phyloP scores from a whole-genome alignment of 78 protist genomes.

The Dictyostelium firmibasis region DNA sequence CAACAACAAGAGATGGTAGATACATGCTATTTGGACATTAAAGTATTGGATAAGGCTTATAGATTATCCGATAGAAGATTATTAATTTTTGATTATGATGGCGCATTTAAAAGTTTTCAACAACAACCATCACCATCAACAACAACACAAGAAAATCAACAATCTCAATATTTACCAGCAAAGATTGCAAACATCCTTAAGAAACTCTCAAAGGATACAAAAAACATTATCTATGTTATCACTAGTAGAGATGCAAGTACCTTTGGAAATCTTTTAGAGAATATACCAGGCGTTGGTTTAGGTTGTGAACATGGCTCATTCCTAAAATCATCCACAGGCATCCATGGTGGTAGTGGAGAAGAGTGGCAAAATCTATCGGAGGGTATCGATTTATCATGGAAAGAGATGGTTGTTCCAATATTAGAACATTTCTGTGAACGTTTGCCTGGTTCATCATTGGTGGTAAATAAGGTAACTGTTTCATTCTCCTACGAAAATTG shows the following conservation, averaged over 20 bases:
- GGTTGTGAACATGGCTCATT: slow-evolving; percentile 53
- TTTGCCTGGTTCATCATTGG: slow-evolving; percentile 4
- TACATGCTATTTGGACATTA: not conserved
- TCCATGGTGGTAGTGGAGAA: not conserved
- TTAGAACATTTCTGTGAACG: slow-evolving; percentile 52
- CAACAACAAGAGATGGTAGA: not conserved
- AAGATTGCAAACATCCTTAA: slow-evolving; percentile 27
- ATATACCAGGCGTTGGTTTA: slow-evolving; percentile 56
- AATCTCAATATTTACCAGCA: not conserved
- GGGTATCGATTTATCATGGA: slow-evolving; percentile 56
- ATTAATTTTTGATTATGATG: slow-evolving; percentile 56
- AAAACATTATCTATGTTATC: slow-evolving; percentile 31
- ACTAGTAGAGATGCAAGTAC: slow-evolving; percentile 41
- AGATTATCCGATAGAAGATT: slow-evolving; percentile 7
- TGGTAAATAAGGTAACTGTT: slow-evolving; percentile 13
- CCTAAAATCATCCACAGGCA: slow-evolving; percentile 52
- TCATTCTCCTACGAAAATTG: slow-evolving; percentile 29
- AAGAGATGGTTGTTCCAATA: slow-evolving; percentile 25
- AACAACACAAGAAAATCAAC: not conserved
- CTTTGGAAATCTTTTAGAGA: slow-evolving; percentile 15
- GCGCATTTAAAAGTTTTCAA: not conserved
- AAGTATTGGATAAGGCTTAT: slow-evolving; percentile 39
- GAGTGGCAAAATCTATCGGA: slow-evolving; percentile 48
- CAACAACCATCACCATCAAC: not conserved
- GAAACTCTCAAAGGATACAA: slow-evolving; percentile 33